These are phyloP conservation scores for Hypoxylon rickii DNA, from an alignment of 495 filamentous ascomycete genomes.

Conservation along the genomic window DNA sequence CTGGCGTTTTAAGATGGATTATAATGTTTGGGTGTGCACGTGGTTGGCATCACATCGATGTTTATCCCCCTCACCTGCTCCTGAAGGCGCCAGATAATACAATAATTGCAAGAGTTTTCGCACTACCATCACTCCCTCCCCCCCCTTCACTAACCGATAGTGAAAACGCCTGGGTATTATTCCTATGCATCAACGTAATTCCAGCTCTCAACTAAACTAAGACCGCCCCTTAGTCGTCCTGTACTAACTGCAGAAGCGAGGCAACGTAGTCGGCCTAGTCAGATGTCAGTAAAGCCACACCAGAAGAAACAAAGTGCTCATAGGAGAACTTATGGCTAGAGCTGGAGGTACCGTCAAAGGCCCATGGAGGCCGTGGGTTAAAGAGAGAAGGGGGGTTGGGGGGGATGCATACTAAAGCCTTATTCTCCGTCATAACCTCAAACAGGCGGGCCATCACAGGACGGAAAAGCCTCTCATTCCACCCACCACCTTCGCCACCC, in stretches of 20 bases:
- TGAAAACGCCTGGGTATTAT: neutral
- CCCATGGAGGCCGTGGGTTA: too few species aligned
- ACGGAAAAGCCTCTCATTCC: slow-evolving; percentile 57
- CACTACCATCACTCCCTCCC: too few species aligned
- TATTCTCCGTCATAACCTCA: slow-evolving; percentile 60
- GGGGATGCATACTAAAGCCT: slow-evolving; percentile 46
- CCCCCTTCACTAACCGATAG: neutral
- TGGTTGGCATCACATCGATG: too few species aligned
- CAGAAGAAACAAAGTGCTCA: neutral
- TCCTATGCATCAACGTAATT: neutral
- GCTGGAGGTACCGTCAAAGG: too few species aligned
- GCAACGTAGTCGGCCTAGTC: slow-evolving; percentile 35
- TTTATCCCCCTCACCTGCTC: too few species aligned
- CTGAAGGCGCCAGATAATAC: too few species aligned
- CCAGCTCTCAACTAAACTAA: neutral
- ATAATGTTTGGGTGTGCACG: too few species aligned
- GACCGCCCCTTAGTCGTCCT: slow-evolving; percentile 31
- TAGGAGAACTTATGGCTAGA: neutral
- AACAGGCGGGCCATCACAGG: slow-evolving; percentile 52
- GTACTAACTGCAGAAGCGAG: slow-evolving; percentile 37
- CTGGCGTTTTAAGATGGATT: too few species aligned
- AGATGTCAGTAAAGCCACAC: slow-evolving; percentile 15
- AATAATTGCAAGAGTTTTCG: too few species aligned
- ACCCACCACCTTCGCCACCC: slow-evolving; percentile 41
- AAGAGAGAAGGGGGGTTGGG: neutral